phyloP scores from a whole-genome alignment of 179 eudicot species.

The Carnegiea gigantea region DNA sequence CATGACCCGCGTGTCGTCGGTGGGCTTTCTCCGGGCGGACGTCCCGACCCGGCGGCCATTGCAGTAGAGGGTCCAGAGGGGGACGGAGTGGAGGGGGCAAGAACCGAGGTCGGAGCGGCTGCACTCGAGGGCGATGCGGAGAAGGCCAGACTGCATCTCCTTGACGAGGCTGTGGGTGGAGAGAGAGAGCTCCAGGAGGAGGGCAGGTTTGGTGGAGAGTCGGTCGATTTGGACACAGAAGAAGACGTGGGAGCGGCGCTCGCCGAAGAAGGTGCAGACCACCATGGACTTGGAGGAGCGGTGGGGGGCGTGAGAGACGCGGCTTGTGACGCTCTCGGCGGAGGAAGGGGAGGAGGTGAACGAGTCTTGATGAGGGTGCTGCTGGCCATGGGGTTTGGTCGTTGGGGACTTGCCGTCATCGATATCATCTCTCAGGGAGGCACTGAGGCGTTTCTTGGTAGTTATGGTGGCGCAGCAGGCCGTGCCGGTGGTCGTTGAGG shows the following conservation, averaged over 20 bases:
- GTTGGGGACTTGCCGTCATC: conserved; percentile 18
- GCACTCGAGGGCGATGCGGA: conserved; percentile 67
- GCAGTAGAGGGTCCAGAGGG: conserved; percentile 69
- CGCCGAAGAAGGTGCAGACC: conserved; percentile 85
- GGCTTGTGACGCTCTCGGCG: conserved; percentile 9
- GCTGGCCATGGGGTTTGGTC: conserved; percentile 8
- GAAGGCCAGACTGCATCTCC: conserved; percentile 68
- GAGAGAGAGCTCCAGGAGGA: conserved; percentile 72
- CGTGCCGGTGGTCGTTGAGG: conserved; percentile 15
- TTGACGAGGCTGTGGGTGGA: conserved; percentile 57
- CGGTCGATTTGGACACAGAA: conserved; percentile 78
- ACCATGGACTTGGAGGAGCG: conserved; percentile 76
- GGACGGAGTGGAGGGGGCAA: conserved; percentile 62
- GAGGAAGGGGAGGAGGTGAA: conserved; percentile 21
- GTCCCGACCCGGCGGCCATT: conserved; percentile 81
- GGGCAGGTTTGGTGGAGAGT: conserved; percentile 50
- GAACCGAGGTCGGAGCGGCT: conserved; percentile 37
- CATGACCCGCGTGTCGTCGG: conserved; percentile 38
- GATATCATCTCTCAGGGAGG: conserved; percentile 69
- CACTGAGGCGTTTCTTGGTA: conserved; percentile 79
- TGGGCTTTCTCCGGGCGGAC: conserved; percentile 58
- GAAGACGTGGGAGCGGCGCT: conserved; percentile 72
- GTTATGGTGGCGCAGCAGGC: conserved; percentile 31
- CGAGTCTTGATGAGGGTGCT: conserved; percentile 13
- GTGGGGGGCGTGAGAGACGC: conserved; percentile 35